A percentile compares a stretch with the other conserved stretches of the same genome.
These are phyloP conservation scores for Kluyveromyces starmeri DNA, from an alignment of 805 yeast genomes.

Conservation along the genomic window DNA sequence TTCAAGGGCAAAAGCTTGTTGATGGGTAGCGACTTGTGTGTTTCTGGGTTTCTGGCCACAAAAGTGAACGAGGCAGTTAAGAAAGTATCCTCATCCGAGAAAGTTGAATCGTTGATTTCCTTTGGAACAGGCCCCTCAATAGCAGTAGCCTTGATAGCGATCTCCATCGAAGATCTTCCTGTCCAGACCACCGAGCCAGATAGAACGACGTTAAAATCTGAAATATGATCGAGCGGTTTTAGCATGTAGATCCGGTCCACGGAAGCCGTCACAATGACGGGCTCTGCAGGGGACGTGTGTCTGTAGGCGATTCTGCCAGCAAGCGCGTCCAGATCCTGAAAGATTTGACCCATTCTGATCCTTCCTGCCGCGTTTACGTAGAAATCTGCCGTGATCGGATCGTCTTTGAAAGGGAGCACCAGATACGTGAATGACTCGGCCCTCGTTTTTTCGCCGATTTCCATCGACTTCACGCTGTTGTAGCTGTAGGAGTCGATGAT, in stretches of 20 bases:
- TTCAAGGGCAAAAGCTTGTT: conserved; percentile 69
- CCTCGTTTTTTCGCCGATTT: conserved; percentile 63
- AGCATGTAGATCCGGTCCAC: conserved; percentile 87
- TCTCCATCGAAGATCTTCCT: conserved; percentile 93
- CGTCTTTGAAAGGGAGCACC: conserved; percentile 75
- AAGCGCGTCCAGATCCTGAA: conserved; percentile 87
- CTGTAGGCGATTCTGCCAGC: conserved; percentile 91
- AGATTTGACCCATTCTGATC: conserved; percentile 82
- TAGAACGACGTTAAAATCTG: conserved; percentile 64
- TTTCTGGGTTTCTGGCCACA: conserved; percentile 89
- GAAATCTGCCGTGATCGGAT: conserved; percentile 72
- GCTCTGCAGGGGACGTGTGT: conserved; percentile 92
- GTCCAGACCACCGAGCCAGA: conserved; percentile 95
- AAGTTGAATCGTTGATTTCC: conserved; percentile 44
- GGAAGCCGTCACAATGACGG: conserved; percentile 91
- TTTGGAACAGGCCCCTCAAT: conserved; percentile 47
- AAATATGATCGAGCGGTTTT: conserved; percentile 71
- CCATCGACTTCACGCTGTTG: conserved; percentile 62
- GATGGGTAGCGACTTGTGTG: conserved; percentile 84
- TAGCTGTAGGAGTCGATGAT: conserved; percentile 62
- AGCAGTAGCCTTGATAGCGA: conserved; percentile 80
- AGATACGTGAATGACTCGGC: conserved; percentile 67
- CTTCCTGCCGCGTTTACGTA: conserved; percentile 90
- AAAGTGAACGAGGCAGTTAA: conserved; percentile 88
- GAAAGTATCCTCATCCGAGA: conserved; percentile 58